Evolutionary conservation across 1,139 yeast genomes (phyloP), one percentile per base, ranked within the genome.

Genomic region (Zygosaccharomyces pseudobailii): DNA sequence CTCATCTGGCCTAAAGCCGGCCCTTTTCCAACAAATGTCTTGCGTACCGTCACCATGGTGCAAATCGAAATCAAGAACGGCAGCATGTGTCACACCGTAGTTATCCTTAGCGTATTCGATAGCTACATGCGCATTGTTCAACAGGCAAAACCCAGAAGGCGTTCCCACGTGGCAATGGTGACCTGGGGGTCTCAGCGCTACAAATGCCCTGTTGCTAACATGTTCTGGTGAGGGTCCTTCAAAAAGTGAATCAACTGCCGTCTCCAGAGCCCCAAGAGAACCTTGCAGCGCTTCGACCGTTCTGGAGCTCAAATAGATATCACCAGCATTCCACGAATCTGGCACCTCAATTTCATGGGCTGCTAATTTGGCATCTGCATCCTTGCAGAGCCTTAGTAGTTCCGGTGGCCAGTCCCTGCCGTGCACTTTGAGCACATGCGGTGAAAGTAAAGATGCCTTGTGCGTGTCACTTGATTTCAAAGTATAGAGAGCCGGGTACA

Each of bases 21-120:
- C 86, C 55, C 86, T 72, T 57, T 82, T 84, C 90, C 92, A 87
- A 56, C 94, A 82, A 24, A 87, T 84, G 65, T 87, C 95, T 60
- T 87, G 96, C 5, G 87, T 79, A 4, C 96, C 96, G 65, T 87
- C 96, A n/a, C 96, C 96, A 61, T 87, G 96, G 61, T 87, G 96
- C 43, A 87, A 72, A 65, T 87, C 96, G 53, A 87, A 84, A 63
- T 87, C 96, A 32, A 87, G 69, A 24, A 87, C 84, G 1, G 85
- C 92, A 17, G 89, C 89, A 66, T 87, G 95, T 0, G 92, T 82
- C 2, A 87, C 80, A 2, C 74, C 81, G 58, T 84, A 78, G 10
- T 71, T 66, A 45, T 73, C 78, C 50, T 75, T 77, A 0, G 95
- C 95, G 62, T 87, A 87, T 60, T 87, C 94, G 31, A 86, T 80